Evolutionary conservation across 306 rosid genomes (phyloP).

Genomic region (Fragaria vesca): DNA sequence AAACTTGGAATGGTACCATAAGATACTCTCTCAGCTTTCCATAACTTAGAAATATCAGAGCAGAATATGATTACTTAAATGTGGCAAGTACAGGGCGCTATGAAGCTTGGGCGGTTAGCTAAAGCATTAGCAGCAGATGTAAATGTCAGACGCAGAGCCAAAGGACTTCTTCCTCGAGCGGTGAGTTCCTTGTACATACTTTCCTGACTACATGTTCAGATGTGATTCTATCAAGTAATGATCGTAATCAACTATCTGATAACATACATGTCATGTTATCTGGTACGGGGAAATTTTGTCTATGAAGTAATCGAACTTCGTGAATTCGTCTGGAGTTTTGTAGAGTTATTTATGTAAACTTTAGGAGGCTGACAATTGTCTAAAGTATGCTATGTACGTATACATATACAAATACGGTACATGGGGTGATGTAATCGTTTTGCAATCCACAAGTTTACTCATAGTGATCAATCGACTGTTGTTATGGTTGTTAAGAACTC

Average conservation of each 20-base stretch:
- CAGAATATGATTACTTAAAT: constrained; percentile 25
- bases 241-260: background rate
- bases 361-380: background rate
- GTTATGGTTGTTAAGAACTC: constrained; percentile 7
- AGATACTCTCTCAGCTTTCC: constrained; percentile 18
- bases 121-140: constrained; percentile 79
- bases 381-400: background rate
- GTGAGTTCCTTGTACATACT: constrained; percentile 42
- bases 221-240: background rate
- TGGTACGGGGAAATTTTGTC: background rate
- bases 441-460: background rate
- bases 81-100: constrained; percentile 61
- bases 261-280: background rate
- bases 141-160: constrained; percentile 86
- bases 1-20: constrained; percentile 79
- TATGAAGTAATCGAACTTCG: background rate
- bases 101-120: constrained; percentile 81
- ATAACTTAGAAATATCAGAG: constrained; percentile 22
- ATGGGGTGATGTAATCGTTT: background rate
- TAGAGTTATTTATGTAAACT: background rate
- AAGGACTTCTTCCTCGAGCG: constrained; percentile 91
- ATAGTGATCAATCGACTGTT: background rate
- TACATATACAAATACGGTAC: background rate
- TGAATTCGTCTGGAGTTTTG: background rate
- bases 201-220: background rate